Base-by-base conservation (phyloP, 2,329 filamentous ascomycete species). In the Colletotrichum tanaceti region DNA sequence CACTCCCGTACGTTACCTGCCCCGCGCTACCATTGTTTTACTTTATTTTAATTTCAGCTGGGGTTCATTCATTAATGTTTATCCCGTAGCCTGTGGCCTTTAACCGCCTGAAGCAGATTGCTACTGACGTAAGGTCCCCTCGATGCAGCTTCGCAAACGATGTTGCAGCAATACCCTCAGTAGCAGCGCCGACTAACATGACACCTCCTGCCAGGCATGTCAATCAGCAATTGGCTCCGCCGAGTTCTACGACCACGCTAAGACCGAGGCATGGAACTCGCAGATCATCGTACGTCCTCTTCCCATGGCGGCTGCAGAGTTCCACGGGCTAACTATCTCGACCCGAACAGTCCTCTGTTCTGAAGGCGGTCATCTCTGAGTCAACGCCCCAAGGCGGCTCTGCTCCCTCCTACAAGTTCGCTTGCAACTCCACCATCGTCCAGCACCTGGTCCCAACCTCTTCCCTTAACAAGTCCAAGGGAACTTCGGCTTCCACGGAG, bases 351-450 rank as follows among this genome's bases (percentile, higher is more conserved):
- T 93, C 91, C 83, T 88, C 86, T 64, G 92, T 95, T 78, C 89
- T 96, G 72, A 89, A 91, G 77, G 86, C 89, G 60, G 86, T 95
- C 72, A 93, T 95, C 80, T 90, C 90, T 73, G 92, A 94, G 78
- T 90, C 91, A 58, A 89, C 87, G 20, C 85, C 88, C 20, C 78
- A 85, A 55, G 81, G 85, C 70, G 83, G 84, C 70, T 81, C 84
- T 35, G 83, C 87, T 32, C 91, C 92, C 5, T 80, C 84, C 18
- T 97, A 90, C 88, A 98, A 98, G 82, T 98, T 95, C 83, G 93
- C 94, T 74, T 94, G 97, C 83, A 98, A 97, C 86, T 97, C 93
- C 85, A 98, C 95, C 73, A 98, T 98, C 77, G 97, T 98, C 74
- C 95, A 99, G 84, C 95, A 98, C 83, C 85, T 95, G 41, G 88